Conservation (phyloP, 352 stramenopile genomes). For the Pythium phragmitis region DNA sequence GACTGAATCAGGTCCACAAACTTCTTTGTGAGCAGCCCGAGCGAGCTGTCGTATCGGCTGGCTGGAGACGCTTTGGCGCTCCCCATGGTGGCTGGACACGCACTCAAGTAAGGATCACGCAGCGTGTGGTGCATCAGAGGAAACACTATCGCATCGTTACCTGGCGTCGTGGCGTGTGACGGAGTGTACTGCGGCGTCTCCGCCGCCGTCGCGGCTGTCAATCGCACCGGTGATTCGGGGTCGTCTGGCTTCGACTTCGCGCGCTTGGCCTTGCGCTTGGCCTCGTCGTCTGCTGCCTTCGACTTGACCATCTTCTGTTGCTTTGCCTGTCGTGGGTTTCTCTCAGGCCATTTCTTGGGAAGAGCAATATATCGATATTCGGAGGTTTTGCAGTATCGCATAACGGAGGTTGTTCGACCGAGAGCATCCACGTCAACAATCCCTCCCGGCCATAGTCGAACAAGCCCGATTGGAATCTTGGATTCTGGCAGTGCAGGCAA, state of each 20-base stretch:
- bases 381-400: slow-evolving; percentile 11
- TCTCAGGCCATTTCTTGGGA: not conserved
- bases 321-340: slow-evolving; percentile 6
- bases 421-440: slow-evolving; percentile 27
- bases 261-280: slow-evolving; percentile 69
- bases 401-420: slow-evolving; percentile 11
- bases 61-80: slow-evolving; percentile 66
- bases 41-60: slow-evolving; percentile 94
- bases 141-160: slow-evolving; percentile 1
- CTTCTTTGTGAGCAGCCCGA: slow-evolving; percentile 96
- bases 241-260: slow-evolving; percentile 47
- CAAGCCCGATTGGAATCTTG: slow-evolving; percentile 9
- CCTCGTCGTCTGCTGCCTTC: slow-evolving; percentile 58
- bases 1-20: slow-evolving; percentile 95
- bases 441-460: not conserved
- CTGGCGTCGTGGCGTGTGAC: slow-evolving; percentile 25
- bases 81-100: slow-evolving; percentile 14
- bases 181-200: slow-evolving; percentile 21
- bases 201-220: slow-evolving; percentile 10
- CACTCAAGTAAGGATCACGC: not conserved
- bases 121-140: not conserved
- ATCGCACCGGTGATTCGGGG: slow-evolving; percentile 25
- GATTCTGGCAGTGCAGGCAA: not conserved
- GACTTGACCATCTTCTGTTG: slow-evolving; percentile 49
- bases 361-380: slow-evolving; percentile 16